Evolutionary conservation across 345 rosid species (phyloP), one percentile per base, ranked within the genome.

Genomic region (Salix viminalis): DNA sequence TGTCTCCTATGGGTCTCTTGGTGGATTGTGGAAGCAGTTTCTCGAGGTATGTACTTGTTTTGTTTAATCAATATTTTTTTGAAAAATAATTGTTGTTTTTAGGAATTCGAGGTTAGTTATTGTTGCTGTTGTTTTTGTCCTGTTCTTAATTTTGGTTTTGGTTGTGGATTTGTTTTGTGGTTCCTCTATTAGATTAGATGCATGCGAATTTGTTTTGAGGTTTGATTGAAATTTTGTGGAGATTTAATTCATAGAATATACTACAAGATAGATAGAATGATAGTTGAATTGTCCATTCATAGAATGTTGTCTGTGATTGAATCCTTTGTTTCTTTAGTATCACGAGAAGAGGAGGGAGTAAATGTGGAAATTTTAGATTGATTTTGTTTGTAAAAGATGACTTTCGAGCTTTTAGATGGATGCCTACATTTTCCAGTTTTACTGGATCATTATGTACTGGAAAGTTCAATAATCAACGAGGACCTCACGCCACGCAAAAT

Each of bases 1-100:
- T n/a, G 79, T 81, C 65, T 76, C 69, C 24, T 76, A 85, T 23
- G 80, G 86, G 9, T 72, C 84, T 54, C 85, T 85, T 70, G 74
- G 71, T 12, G 82, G 81, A 32, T 75, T 80, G 4, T 84, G 80
- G 88, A 71, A 78, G 67, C 84, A 77, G 24, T 39, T 81, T 66
- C 60, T 82, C 48, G 75, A 85, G 90, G 90, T 88, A 87, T 19
- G 61, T 8, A 11, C 19, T 67, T 56, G 67, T 11, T 32, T 21
- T 54, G 28, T 32, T 77, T 32, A 36, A 21, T 56, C 60, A 7
- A 14, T 61, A 15, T 32, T 50, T n/a, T 0, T 46, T 42, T 18
- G 62, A n/a, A 21, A n/a, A 56, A 3, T 7, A 56, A 9, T 1
- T 4, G 8, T 6, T 7, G 1, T 46, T 46, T 0, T 70, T 34